Percentiles rank a stretch among this genome's conserved stretches.
Evolutionary conservation across 331 rosid species (phyloP).

Genomic region (Dryas integrifolia): DNA sequence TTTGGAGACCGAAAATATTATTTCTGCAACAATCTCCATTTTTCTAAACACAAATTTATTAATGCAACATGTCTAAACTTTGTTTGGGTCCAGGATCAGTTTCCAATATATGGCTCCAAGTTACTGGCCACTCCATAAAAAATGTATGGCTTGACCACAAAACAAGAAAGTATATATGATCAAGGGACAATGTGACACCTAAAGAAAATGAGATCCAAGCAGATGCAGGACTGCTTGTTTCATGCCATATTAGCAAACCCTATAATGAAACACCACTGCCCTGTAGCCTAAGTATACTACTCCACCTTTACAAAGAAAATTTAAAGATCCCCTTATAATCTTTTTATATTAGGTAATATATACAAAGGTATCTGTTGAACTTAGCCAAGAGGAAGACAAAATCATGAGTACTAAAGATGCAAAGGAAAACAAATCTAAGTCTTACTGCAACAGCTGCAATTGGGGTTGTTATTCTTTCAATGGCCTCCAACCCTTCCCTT

Average conservation of each 20-base stretch:
- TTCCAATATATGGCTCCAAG: neutral
- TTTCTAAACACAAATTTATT: neutral
- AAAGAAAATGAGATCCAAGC: neutral
- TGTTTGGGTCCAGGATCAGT: neutral
- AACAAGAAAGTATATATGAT: neutral
- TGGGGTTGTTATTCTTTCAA: constrained; percentile 74
- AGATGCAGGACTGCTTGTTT: neutral
- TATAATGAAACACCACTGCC: neutral
- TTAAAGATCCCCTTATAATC: neutral
- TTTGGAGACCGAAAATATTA: neutral
- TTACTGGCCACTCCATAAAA: neutral
- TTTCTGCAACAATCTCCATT: neutral
- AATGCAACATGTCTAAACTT: neutral
- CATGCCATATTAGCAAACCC: neutral
- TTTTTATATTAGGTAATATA: neutral
- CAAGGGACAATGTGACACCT: neutral
- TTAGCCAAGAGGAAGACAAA: neutral
- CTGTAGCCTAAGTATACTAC: neutral
- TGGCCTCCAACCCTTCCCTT: constrained; percentile 84
- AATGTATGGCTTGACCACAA: neutral
- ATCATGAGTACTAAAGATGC: neutral
- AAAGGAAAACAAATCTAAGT: constrained; percentile 12
- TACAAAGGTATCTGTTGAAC: neutral
- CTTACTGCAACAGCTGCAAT: constrained; percentile 92
- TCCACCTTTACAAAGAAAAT: neutral